Evolutionary conservation across 768 basidiomycete genomes (phyloP).

Genomic region (Auricularia sp.): DNA sequence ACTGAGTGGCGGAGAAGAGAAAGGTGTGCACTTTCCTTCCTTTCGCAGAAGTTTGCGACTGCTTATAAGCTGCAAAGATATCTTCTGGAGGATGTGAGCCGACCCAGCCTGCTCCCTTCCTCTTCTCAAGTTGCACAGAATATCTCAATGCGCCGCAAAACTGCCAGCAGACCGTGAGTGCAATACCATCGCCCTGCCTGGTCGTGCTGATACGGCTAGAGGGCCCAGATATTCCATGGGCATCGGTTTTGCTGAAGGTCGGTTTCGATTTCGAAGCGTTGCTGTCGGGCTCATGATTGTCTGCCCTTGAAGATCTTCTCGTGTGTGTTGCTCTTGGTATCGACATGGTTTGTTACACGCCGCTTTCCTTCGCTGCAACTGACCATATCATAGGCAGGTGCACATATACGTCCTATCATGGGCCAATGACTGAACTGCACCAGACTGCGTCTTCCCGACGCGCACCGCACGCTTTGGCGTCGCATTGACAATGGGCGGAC

Average conservation of each 20-base stretch:
- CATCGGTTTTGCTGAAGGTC: constrained; percentile 85
- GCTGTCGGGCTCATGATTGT: no score
- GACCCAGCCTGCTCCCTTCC: no score
- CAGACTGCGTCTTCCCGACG: constrained; percentile 90
- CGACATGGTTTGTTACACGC: constrained; percentile 58
- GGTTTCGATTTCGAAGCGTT: no score
- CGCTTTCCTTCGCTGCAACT: not conserved
- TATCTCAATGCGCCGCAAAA: constrained; percentile 71
- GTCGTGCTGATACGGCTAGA: constrained; percentile 17
- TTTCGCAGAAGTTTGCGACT: not conserved
- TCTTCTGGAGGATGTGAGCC: constrained; percentile 76
- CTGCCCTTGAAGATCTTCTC: constrained; percentile 50
- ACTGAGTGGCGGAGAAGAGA: constrained; percentile 84
- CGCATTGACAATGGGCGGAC: constrained; percentile 72
- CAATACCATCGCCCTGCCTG: not conserved
- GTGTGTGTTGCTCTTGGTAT: constrained; percentile 88
- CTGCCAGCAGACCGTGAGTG: constrained; percentile 68
- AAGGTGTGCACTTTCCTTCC: constrained; percentile 40
- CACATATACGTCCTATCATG: not conserved
- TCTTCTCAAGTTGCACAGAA: constrained; percentile 27
- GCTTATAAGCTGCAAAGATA: constrained; percentile 33
- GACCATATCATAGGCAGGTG: not conserved
- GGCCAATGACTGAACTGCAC: constrained; percentile 32
- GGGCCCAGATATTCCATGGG: constrained; percentile 91
- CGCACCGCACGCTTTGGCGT: constrained; percentile 88